phyloP scores from a whole-genome alignment of 2,329 filamentous ascomycete genomes.

The Cytospora paraplurivora region DNA sequence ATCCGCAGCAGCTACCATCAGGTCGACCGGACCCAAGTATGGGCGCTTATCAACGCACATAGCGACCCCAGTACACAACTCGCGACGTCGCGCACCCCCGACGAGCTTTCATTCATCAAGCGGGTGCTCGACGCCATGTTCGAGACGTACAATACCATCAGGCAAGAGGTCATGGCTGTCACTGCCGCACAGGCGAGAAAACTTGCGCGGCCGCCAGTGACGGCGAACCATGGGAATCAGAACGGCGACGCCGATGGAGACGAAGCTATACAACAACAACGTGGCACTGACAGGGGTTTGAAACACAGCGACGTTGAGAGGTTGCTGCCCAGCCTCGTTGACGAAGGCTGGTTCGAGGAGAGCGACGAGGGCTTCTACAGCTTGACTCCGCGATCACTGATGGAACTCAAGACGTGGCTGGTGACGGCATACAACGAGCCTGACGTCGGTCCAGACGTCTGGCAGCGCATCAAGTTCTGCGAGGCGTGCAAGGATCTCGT shows the following conservation, averaged over 20 bases:
- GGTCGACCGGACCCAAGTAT: constrained; percentile 65
- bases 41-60: constrained; percentile 83
- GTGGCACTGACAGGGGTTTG: constrained; percentile 56
- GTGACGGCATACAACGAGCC: constrained; percentile 87
- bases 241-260: constrained; percentile 39
- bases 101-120: constrained; percentile 90
- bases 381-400: constrained; percentile 73
- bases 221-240: constrained; percentile 37
- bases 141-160: constrained; percentile 77
- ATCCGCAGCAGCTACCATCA: constrained; percentile 78
- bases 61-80: constrained; percentile 85
- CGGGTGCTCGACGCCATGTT: constrained; percentile 90
- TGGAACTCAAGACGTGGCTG: constrained; percentile 85
- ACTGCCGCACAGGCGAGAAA: constrained; percentile 77
- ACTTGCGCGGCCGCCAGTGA: constrained; percentile 56
- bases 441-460: constrained; percentile 59
- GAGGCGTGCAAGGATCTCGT: constrained; percentile 87
- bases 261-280: constrained; percentile 38
- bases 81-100: constrained; percentile 75
- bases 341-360: constrained; percentile 83
- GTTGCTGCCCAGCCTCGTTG: constrained; percentile 68
- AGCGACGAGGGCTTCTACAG: constrained; percentile 73
- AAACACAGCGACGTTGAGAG: constrained; percentile 77
- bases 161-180: constrained; percentile 83
- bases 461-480: constrained; percentile 82